Evolutionary conservation across 352 stramenopile genomes (phyloP), one percentile per base, ranked within the genome.

Genomic region (Globisporangium uncinulatum): DNA sequence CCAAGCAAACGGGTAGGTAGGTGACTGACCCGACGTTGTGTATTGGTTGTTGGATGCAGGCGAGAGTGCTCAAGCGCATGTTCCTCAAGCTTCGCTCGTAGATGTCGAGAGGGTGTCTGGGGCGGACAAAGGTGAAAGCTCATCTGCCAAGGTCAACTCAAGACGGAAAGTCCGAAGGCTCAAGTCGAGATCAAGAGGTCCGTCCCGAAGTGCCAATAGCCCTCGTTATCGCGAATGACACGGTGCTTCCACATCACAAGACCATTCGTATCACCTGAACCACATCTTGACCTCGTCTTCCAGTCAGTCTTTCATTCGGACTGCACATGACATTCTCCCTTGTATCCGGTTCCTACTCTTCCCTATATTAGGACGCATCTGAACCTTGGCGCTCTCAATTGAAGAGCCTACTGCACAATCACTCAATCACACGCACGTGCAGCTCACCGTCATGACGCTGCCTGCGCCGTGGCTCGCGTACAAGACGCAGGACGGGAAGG

Each of bases 41-140:
- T 43, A 60, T 32, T 48, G 48, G 4, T 29, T 29, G 24, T 1
- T 46, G 37, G 8, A 9, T 4, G 19, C 29, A 92, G 80, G 91
- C 94, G 15, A 79, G 90, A 6, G 76, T 97, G 44, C 67, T 98
- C 50, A 98, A 98, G 75, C 83, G 87, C 43, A 92, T 98, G 20
- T 98, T 98, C 69, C 79, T 98, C 51, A 96, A 94, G 59, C 64
- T 98, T 13, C 83, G 83, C 32, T 93, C 83, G 11, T 92, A 78
- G 51, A 15, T 36, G 8, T 24, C 19, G 9, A 45, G 39, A 15
- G 19, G 10, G 4, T 8, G 37, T 6, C 39, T 14, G 11, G 14
- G 13, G 39, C 15, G 9, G 15, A 9, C 39, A 6, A 19, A 19
- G 39, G 6, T 14, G 15, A 42, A 29, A 29, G 24, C 24, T 29